These are phyloP conservation scores for Colletotrichum simmondsii DNA, from an alignment of 2,329 filamentous ascomycete species.

Conservation along the genomic window DNA sequence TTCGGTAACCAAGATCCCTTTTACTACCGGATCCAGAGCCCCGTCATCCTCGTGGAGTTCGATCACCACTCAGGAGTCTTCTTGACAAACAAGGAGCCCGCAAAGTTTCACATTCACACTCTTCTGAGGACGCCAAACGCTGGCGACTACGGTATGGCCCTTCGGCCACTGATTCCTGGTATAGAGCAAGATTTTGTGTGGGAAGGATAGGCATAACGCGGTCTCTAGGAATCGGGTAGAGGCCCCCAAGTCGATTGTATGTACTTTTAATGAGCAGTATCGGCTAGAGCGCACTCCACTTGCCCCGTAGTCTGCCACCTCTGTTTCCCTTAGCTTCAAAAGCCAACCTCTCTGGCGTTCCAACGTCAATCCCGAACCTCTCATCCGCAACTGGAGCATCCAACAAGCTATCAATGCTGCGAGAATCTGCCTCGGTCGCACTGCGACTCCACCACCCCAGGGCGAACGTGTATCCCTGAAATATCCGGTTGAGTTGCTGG, in stretches of 20 bases:
- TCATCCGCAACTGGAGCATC: not conserved
- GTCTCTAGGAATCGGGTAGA: not conserved
- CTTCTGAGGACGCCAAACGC: conserved; percentile 77
- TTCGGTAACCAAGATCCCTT: conserved; percentile 75
- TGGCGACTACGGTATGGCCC: conserved; percentile 77
- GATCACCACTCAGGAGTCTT: conserved; percentile 86
- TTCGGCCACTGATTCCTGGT: conserved; percentile 50
- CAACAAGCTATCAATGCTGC: not conserved
- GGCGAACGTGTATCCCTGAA: not conserved
- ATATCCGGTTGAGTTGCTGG: not conserved
- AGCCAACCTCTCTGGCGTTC: not conserved
- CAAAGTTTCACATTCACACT: conserved; percentile 84
- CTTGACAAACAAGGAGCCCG: conserved; percentile 76
- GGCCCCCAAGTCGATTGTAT: not conserved
- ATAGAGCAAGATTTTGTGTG: conserved; percentile 54
- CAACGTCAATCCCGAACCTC: not conserved
- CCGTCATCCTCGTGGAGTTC: conserved; percentile 80
- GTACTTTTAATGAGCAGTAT: not conserved
- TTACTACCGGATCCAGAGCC: conserved; percentile 82
- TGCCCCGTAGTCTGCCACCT: not conserved
- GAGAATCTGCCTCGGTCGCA: not conserved
- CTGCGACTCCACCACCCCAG: not conserved
- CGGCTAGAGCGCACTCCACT: not conserved
- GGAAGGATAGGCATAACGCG: conserved; percentile 43
- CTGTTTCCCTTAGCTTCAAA: not conserved